Base-by-base conservation (phyloP, 257 asterid genomes). In the Coffea canephora region DNA sequence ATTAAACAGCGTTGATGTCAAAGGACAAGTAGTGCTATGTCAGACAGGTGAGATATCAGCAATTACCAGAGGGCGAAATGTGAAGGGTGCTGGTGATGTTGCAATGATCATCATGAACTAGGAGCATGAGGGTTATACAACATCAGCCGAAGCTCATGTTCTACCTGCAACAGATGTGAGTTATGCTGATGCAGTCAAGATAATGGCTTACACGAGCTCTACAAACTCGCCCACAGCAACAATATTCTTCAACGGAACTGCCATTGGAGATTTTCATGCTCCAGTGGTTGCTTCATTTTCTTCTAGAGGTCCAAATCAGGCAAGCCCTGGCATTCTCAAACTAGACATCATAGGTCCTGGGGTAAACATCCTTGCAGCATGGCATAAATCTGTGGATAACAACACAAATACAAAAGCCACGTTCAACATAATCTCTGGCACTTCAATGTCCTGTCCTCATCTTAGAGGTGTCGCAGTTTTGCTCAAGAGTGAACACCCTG, bases 391-490 rank as follows among this genome's bases (percentile, higher is more conserved):
- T 27, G 78, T 79, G 9, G 82, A 79, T 9, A 49, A 72, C 66
- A 72, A 62, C 13, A 13, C 50, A 25, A 62, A 34, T 6, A 34
- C 73, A 1, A 62, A 61, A 39, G 21, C 78, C 19, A 72, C n/a
- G 0, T 79, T 79, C 48, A 79, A 79, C n/a, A 72, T 79, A 14
- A 3, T 27, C 2, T 79, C 82, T 12, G 82, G 82, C 1, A 79
- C n/a, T 78, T 79, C 82, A 21, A 79, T 72, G 82, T 34, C 82
- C 6, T 79, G 82, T 13, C 82, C 82, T 21, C 78, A 79, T 48
- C 82, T 72, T 7, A 79, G 82, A 0, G 78, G 82, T 7, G 68
- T 79, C 21, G 78, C 78, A 21, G 82, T 78, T 31, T 45, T 79
- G 78, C 78, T 79, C 78, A 79, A 72, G 54, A 72, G 82, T 4